Evolutionary conservation across 2,329 filamentous ascomycete genomes (phyloP).

Genomic region (Dothistroma pini): DNA sequence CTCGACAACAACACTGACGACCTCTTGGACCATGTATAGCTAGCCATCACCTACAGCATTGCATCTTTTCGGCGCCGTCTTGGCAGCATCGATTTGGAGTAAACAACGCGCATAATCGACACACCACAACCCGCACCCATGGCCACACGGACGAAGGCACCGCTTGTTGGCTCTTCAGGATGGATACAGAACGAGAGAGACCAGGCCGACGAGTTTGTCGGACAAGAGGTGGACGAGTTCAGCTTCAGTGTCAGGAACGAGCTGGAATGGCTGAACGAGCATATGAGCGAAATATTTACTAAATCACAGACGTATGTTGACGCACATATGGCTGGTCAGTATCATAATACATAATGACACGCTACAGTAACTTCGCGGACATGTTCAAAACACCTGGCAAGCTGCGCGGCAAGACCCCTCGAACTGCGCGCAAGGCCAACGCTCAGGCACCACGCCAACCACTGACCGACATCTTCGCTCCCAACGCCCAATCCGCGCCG

Average conservation of each 20-base stretch:
- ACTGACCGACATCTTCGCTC: conserved; percentile 48
- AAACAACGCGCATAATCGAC: conserved; percentile 15
- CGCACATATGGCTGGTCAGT: background rate
- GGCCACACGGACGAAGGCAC: conserved; percentile 27
- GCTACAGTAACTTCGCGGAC: conserved; percentile 75
- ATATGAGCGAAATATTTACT: conserved; percentile 92
- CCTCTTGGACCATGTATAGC: conserved; percentile 20
- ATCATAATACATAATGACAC: conserved; percentile 28
- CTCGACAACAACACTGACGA: conserved; percentile 14
- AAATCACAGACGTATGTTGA: conserved; percentile 73
- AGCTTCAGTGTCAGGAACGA: conserved; percentile 89
- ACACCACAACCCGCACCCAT: conserved; percentile 23
- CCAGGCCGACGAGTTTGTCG: conserved; percentile 69
- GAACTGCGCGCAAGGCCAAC: conserved; percentile 62
- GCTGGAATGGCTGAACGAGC: conserved; percentile 96
- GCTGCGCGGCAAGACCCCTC: conserved; percentile 74
- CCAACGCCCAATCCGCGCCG: conserved; percentile 45
- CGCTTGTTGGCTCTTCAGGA: conserved; percentile 39
- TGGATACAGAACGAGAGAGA: conserved; percentile 86
- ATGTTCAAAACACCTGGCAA: conserved; percentile 94
- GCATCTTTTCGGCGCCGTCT: conserved; percentile 10
- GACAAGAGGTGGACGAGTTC: conserved; percentile 88
- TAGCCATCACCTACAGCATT: conserved; percentile 13
- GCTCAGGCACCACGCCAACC: conserved; percentile 55
- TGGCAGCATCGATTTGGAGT: conserved; percentile 6